Base-by-base conservation (phyloP, 2,329 filamentous ascomycete genomes). In the Dendrostoma leiphaemia region DNA sequence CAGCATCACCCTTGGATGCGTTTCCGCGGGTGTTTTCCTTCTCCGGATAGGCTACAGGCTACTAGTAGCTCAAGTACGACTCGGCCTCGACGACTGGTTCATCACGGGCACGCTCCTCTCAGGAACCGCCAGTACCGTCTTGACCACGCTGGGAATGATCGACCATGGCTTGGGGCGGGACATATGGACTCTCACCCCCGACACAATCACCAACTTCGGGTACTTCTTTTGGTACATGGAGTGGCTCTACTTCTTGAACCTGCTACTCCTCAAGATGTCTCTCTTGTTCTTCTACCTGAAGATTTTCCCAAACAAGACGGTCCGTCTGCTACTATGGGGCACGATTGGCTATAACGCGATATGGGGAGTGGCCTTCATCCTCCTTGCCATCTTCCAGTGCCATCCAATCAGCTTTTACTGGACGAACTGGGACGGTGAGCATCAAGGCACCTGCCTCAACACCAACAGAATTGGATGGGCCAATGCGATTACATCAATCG, bases 321-420 rank as follows among this genome's bases (percentile, higher is more conserved):
- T 59, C 15, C 49, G 54, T 6, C 32, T 41, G 44, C 29, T 59
- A 6, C 50, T 59, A 12, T 59, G 41, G 41, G 46, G 32, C 1
- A 59, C 57, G 3, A 31, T 59, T 19, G 21, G 28, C 31, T 56
- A 57, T 32, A 56, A 53, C 10, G 47, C 10, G 21, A 24, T 53
- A 19, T 59, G 53, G 55, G 75, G 75, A 2, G 3, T 74, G 15
- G 59, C 65, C 3, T 82, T 78, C 34, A 51, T 74, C 17, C 56
- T 79, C 3, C 63, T 72, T 10, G 72, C 69, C 13, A 61, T 79
- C 12, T 78, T 82, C 34, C 76, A 82, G 57, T 84, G 81, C 62
- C 63, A 60, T 2, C 82, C 81, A 0, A 67, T 84, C 19, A 65
- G 63, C 13, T 76, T 73, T 54, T 79, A 76, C 62, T 86, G 83